These are phyloP conservation scores for Penicillium dipodomyicola DNA, from an alignment of 495 filamentous ascomycete genomes.

Conservation along the genomic window DNA sequence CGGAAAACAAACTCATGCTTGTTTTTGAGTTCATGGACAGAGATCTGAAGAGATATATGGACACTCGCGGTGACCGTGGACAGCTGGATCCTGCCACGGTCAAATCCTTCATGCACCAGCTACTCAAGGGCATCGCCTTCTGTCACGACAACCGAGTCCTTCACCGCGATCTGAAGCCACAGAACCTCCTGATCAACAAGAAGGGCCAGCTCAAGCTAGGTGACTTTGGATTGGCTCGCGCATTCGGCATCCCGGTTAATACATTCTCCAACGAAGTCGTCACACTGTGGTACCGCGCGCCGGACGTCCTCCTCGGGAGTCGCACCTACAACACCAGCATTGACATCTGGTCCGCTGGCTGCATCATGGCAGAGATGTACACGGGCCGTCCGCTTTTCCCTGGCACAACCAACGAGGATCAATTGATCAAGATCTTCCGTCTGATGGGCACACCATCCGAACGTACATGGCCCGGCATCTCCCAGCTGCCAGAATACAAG, in stretches of 20 bases:
- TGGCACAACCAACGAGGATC: conserved; percentile 94
- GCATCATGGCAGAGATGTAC: conserved; percentile 99
- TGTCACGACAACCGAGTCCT: conserved; percentile 95
- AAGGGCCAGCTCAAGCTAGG: conserved; percentile 91
- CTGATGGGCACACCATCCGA: conserved; percentile 96
- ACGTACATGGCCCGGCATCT: conserved; percentile 88
- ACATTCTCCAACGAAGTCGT: conserved; percentile 98
- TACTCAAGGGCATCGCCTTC: conserved; percentile 90
- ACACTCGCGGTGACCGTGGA: conserved; percentile 78
- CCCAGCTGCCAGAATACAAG: conserved; percentile 91
- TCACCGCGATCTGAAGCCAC: conserved; percentile 93
- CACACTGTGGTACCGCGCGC: conserved; percentile 93
- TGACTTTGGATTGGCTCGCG: conserved; percentile 88
- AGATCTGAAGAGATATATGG: conserved; percentile 99
- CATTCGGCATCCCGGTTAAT: conserved; percentile 96
- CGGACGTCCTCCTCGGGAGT: conserved; percentile 86
- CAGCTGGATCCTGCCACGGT: conserved; percentile 80
- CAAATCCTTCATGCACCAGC: conserved; percentile 97
- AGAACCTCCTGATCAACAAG: conserved; percentile 92
- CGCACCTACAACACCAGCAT: conserved; percentile 96
- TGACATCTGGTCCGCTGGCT: conserved; percentile 96
- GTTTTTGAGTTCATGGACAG: conserved; percentile 99
- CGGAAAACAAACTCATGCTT: conserved; percentile 99
- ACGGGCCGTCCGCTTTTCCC: conserved; percentile 91
- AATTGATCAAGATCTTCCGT: conserved; percentile 91